These are phyloP conservation scores for Fusarium decemcellulare DNA, from an alignment of 2,329 filamentous ascomycete genomes.

Conservation along the genomic window DNA sequence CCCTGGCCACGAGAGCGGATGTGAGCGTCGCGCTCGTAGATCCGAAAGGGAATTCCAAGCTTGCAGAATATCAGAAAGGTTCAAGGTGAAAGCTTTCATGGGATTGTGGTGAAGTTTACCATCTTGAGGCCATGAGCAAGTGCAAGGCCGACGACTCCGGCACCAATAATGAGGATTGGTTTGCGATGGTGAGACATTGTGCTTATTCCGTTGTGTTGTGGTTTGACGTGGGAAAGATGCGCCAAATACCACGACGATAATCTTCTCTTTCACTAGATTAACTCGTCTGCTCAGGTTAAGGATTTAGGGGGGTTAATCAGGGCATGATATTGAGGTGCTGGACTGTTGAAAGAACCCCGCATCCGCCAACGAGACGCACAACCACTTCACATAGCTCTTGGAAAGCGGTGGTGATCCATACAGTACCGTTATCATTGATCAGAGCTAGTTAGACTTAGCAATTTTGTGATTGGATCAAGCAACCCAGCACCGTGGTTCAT, in stretches of 20 bases:
- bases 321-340: neutral
- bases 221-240: neutral
- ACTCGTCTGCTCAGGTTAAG: neutral
- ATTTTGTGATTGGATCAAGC: neutral
- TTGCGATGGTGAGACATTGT: constrained; percentile 13
- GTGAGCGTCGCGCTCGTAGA: constrained; percentile 50
- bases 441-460: neutral
- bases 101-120: constrained; percentile 30
- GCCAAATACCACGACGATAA: neutral
- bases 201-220: neutral
- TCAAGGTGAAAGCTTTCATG: neutral
- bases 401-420: neutral
- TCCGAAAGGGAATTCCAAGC: constrained; percentile 49
- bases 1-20: constrained; percentile 57
- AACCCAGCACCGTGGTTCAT: neutral
- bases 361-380: neutral
- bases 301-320: neutral
- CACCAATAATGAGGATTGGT: constrained; percentile 55
- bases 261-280: neutral
- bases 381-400: neutral
- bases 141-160: constrained; percentile 54
- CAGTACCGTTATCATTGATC: neutral
- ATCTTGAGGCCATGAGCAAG: constrained; percentile 56
- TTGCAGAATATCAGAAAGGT: constrained; percentile 18
- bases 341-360: neutral